Conservation (phyloP, 768 basidiomycete species). For the Leucocoprinus birnbaumii region DNA sequence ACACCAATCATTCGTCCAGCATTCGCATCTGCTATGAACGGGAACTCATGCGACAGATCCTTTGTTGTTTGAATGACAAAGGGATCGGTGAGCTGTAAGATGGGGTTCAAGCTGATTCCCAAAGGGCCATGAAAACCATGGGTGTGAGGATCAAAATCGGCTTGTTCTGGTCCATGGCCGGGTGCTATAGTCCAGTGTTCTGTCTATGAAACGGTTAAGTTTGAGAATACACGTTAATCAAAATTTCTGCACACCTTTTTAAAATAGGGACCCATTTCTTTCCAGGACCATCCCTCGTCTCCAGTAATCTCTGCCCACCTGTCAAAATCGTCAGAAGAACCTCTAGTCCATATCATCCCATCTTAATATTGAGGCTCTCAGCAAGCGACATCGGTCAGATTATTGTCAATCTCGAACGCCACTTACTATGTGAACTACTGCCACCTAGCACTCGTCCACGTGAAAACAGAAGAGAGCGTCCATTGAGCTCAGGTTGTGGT, state of each 20-base stretch:
- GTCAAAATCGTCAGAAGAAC: constrained; percentile 44
- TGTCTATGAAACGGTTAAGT: not conserved
- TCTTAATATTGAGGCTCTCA: constrained; percentile 12
- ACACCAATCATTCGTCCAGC: constrained; percentile 2
- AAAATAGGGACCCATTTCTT: constrained; percentile 15
- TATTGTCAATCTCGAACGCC: too few species aligned
- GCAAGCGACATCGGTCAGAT: too few species aligned
- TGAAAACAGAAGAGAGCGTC: constrained; percentile 6
- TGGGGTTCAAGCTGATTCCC: not conserved
- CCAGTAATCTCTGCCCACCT: constrained; percentile 43
- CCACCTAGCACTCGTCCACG: constrained; percentile 18
- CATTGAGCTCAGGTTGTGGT: constrained; percentile 12
- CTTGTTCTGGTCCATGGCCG: not conserved
- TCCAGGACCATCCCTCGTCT: constrained; percentile 42
- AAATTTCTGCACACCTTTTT: constrained; percentile 8
- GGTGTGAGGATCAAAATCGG: constrained; percentile 3
- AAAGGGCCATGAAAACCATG: constrained; percentile 10
- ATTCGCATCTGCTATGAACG: constrained; percentile 2
- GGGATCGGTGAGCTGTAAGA: not conserved
- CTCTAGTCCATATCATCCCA: constrained; percentile 25
- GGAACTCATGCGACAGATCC: constrained; percentile 8
- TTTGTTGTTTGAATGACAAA: not conserved
- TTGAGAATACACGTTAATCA: not conserved
- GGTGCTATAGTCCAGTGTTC: not conserved
- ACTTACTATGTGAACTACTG: constrained; percentile 17